A percentile compares a stretch with the other conserved stretches of the same genome.
Evolutionary conservation across 805 yeast genomes (phyloP).

Genomic region (Metschnikowia gelsemii): DNA sequence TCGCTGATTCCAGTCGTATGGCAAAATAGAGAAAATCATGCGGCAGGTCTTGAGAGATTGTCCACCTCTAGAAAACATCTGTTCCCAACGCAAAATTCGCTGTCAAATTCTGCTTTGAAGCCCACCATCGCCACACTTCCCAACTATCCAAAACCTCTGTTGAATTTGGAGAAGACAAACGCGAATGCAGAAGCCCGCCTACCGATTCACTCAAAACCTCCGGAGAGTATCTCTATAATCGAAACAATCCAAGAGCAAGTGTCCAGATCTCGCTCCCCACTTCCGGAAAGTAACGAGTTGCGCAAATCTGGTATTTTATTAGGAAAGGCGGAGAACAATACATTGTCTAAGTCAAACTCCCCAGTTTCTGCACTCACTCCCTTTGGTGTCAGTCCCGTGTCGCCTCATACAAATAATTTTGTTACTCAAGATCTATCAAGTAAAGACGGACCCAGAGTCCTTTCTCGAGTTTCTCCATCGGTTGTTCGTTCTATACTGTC

Average conservation of each 20-base stretch:
- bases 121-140: neutral
- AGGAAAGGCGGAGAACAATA: no score
- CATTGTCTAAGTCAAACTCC: no score
- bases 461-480: no score
- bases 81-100: neutral
- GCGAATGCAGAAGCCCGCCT: neutral
- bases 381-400: no score
- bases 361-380: neutral
- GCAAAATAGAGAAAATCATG: slow-evolving; percentile 8
- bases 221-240: slow-evolving; percentile 11
- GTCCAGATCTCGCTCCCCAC: slow-evolving; percentile 13
- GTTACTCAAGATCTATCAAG: no score
- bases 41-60: slow-evolving; percentile 3
- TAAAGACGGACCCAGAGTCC: no score
- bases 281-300: neutral
- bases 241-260: slow-evolving; percentile 13
- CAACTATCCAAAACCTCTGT: neutral
- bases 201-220: neutral
- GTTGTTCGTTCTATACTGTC: no score
- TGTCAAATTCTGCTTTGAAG: neutral
- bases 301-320: no score
- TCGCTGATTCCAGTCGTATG: slow-evolving; percentile 8
- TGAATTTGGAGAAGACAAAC: neutral
- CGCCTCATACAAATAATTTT: no score
- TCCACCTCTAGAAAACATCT: neutral